Evolutionary conservation across 2,329 filamentous ascomycete genomes (phyloP), one percentile per base, ranked within the genome.

Genomic region (Exophiala lecanii-corni): DNA sequence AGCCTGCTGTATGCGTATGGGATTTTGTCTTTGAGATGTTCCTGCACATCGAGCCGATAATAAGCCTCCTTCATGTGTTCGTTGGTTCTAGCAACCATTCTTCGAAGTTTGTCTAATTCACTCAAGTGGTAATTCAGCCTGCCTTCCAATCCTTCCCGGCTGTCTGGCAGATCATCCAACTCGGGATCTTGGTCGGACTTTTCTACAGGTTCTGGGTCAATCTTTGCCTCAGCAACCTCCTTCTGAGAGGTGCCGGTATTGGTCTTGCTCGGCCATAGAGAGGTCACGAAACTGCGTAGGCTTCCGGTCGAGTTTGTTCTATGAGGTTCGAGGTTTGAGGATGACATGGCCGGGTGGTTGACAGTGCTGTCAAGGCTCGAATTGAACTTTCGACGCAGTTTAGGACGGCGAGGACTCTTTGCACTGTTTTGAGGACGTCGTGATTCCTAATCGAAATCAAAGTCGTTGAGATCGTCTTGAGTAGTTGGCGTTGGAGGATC

Each of bases 51-150:
- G 9, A 45, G 21, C 34, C 44, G 37, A 12, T 44, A 44, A 5
- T 40, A 30, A 9, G 35, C 26, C 18, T 46, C 38, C 20, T 41
- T 32, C 16, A 50, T 51, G 26, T 43, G 32, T 15, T 40, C 36
- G 21, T 51, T 53, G 15, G 38, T 35, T 6, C 30, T n/a, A 5
- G 19, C 18, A 18, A 53, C 40, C 3, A 38, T 32, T 21, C 32
- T 47, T 35, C 49, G 49, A 26, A 53, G 41, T 9, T 39, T 30
- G 34, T 53, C 50, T 10, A 53, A 44, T 19, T 46, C 41, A 18
- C 50, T 41, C 9, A 59, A 47, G 36, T 59, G 57, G 38, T 57
- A 55, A 41, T 60, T 60, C 30, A 57, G 33, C 15, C 54, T 43
- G 13, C 50, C 55, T 23, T 59, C 56, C 10, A 59, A 51, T 17